Percentiles rank a stretch among this genome's conserved stretches.
These are phyloP conservation scores for Lipomyces yamadae DNA, from an alignment of 805 yeast species.

Conservation along the genomic window DNA sequence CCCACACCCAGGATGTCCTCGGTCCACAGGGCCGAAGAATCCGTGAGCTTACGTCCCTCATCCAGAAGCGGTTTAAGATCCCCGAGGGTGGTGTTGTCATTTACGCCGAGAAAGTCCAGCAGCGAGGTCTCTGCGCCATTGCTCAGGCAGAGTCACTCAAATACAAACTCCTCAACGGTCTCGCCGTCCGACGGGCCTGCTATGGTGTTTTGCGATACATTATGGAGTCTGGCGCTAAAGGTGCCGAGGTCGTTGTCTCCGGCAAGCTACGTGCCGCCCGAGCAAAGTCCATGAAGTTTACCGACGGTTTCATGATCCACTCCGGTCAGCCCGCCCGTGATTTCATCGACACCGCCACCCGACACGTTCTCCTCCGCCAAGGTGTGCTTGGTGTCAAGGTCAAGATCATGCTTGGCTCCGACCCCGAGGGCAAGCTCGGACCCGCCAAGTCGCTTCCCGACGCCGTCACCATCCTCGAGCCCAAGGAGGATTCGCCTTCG, in stretches of 20 bases:
- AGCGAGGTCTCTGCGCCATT: slow-evolving; percentile 99
- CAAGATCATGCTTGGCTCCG: slow-evolving; percentile 99
- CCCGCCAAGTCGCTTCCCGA: slow-evolving; percentile 86
- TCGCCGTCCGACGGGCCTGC: slow-evolving; percentile 99
- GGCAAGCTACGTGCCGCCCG: slow-evolving; percentile 99
- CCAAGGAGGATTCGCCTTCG: slow-evolving; percentile 88
- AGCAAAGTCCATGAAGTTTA: slow-evolving; percentile 99
- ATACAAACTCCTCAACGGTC: slow-evolving; percentile 97
- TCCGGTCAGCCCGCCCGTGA: slow-evolving; percentile 99
- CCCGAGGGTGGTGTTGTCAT: slow-evolving; percentile 90
- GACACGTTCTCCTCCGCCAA: slow-evolving; percentile 99
- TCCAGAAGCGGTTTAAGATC: slow-evolving; percentile 98
- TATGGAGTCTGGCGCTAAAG: slow-evolving; percentile 99
- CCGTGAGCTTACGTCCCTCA: slow-evolving; percentile 95
- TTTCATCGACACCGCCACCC: slow-evolving; percentile 97
- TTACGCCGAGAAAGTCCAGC: slow-evolving; percentile 99
- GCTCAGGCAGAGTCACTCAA: slow-evolving; percentile 99
- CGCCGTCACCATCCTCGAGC: slow-evolving; percentile 83
- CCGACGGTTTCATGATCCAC: slow-evolving; percentile 99
- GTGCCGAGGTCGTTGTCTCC: slow-evolving; percentile 99
- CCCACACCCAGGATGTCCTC: slow-evolving; percentile 97
- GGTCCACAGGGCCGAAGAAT: slow-evolving; percentile 99
- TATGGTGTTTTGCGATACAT: slow-evolving; percentile 99
- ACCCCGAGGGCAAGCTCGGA: slow-evolving; percentile 71
- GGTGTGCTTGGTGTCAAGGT: slow-evolving; percentile 99